Conservation (phyloP, 768 basidiomycete species). For the Asterophora parasitica region DNA sequence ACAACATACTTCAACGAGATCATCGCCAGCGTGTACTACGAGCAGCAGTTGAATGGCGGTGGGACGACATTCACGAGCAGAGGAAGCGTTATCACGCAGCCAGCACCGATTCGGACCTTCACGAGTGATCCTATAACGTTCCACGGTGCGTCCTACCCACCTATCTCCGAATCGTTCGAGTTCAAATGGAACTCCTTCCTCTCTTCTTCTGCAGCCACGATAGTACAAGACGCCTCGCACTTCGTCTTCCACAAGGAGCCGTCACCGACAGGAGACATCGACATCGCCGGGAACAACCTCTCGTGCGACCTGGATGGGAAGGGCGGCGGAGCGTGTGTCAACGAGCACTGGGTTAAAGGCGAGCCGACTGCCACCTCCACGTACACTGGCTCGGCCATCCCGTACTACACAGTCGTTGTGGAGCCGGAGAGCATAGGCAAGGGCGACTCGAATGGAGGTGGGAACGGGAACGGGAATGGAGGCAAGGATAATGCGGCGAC, state of each 20-base stretch:
- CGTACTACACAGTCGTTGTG: slow-evolving; percentile 1
- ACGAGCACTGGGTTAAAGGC: slow-evolving; percentile 1
- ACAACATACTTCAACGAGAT: slow-evolving; percentile 12
- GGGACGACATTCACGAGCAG: neutral
- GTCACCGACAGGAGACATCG: neutral
- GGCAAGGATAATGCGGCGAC: neutral
- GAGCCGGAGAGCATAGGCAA: neutral
- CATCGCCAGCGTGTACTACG: slow-evolving; percentile 8
- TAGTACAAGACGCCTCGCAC: slow-evolving; percentile 8
- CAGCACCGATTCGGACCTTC: slow-evolving; percentile 3
- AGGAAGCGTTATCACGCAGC: neutral
- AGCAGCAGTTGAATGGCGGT: slow-evolving; percentile 2
- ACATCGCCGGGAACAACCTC: neutral
- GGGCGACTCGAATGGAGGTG: neutral
- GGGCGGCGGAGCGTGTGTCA: slow-evolving; percentile 8
- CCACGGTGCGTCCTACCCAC: neutral
- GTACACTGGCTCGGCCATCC: slow-evolving; percentile 7
- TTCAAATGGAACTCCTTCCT: too few species aligned
- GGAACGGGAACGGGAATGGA: neutral
- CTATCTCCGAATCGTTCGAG: too few species aligned
- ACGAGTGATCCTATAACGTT: slow-evolving; percentile 4
- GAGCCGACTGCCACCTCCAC: slow-evolving; percentile 4
- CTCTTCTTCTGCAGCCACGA: too few species aligned
- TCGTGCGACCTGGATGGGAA: slow-evolving; percentile 9
- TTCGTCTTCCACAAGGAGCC: slow-evolving; percentile 6